Percentiles rank a stretch among this genome's conserved stretches.
phyloP scores from a whole-genome alignment of 306 rosid genomes.

The Vigna unguiculata region DNA sequence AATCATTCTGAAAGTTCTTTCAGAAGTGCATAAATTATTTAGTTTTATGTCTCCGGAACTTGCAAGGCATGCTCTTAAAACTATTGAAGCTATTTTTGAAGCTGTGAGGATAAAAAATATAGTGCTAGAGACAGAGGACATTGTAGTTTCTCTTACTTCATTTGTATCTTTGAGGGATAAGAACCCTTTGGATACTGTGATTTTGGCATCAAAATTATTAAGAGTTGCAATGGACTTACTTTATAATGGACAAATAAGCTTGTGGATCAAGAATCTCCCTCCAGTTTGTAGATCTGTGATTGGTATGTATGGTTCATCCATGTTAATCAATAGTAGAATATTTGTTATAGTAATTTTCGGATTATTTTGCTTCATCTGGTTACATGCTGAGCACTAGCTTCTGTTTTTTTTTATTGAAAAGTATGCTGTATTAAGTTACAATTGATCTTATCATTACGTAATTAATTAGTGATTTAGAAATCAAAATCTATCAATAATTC shows the following conservation, averaged over 20 bases:
- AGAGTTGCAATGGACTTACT: conserved; percentile 61
- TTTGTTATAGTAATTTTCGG: conserved; percentile 1
- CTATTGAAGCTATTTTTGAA: conserved; percentile 66
- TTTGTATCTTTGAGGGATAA: conserved; percentile 71
- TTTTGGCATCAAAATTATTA: conserved; percentile 67
- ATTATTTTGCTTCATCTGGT: conserved; percentile 16
- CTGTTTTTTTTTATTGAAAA: background rate
- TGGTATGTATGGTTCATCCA: conserved; percentile 60
- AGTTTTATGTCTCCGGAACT: conserved; percentile 59
- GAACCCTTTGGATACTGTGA: conserved; percentile 74
- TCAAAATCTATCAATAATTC: conserved; percentile 20
- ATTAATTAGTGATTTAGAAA: conserved; percentile 12
- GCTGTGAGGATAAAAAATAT: conserved; percentile 56
- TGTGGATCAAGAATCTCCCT: conserved; percentile 69
- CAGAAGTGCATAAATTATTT: conserved; percentile 61
- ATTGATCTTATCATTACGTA: conserved; percentile 19
- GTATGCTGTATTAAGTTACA: background rate
- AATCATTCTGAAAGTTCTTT: conserved; percentile 61
- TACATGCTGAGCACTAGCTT: conserved; percentile 2
- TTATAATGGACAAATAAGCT: conserved; percentile 56
- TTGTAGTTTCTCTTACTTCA: conserved; percentile 68
- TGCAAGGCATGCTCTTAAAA: conserved; percentile 69
- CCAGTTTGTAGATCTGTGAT: conserved; percentile 72
- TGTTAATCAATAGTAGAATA: conserved; percentile 22
- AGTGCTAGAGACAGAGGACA: conserved; percentile 53